Base-by-base conservation (phyloP, 164 flowering plant species). In the Dillenia suffruticosa region DNA sequence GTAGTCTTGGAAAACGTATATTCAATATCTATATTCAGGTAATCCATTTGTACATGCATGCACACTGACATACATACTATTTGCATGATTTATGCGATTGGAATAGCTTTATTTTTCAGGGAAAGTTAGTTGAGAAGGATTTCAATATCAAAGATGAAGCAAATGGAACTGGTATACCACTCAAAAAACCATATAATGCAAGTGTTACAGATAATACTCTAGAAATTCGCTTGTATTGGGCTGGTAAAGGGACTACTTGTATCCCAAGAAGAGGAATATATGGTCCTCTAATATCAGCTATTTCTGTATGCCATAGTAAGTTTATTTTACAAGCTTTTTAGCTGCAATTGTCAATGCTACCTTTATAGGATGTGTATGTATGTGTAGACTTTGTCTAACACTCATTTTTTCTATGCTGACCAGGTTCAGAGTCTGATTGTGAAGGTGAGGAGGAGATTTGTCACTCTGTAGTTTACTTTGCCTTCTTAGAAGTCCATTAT, bases 271-370 rank as follows among this genome's bases (percentile, higher is more conserved):
- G 69, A 60, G 85, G 83, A 71, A 52, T 46, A 40, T 82, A 82
- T 72, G 83, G 83, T 56, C 85, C 85, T 56, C 78, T 79, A 10
- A 61, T 81, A 56, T 81, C 85, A 46, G 82, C 85, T 46, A 81
- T 81, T 56, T 72, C 77, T 56, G 73, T 72, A 12, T 19, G 45
- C 26, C 60, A 74, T 48, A 58, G 84, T 76, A 67, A 56, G 68
- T 68, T 46, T 4, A 32, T 32, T 32, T 10, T 10, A 44, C 15
- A 54, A n/a, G 58, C 16, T 11, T 19, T 40, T 32, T 12, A 24
- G 43, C 9, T 48, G 11, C 22, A 10, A 12, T 57, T 10, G 9
- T 51, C 40, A 32, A 32, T 32, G 40, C 6, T 32, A 5, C 40
- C 40, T 32, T 26, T 5, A 32, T 4, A 32, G 40, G 7, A 32